Base-by-base conservation (phyloP, 805 yeast species). In the Zygosaccharomyces siamensis region DNA sequence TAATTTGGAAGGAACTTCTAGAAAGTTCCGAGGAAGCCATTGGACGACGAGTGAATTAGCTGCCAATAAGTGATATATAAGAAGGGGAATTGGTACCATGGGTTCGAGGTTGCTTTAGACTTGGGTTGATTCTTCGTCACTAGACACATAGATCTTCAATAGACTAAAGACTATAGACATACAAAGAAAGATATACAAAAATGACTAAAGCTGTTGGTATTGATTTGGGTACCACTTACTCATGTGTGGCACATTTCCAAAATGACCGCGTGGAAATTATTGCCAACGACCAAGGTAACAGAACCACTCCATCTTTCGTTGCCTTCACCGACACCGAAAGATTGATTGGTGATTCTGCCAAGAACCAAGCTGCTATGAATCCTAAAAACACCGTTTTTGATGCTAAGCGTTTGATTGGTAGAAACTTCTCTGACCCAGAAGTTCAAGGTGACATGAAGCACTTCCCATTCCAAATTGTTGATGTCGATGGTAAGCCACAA, bases 241-340 rank as follows among this genome's bases (percentile, higher is more conserved):
- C 97, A 10, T 90, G 97, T 81, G 98, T 92, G 54, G 98, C 96
- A 64, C 89, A 80, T 71, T 82, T 79, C 70, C 70, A 84, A 44
- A 85, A 86, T 62, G 95, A 87, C 67, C 78, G 95, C 63, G 97
- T 90, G 52, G 97, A 92, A 67, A 90, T 90, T 66, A 82, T 90
- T 64, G 97, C 97, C 63, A 90, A 90, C 68, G 97, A 90, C 72
- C 97, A 92, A 76, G 98, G 98, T 78, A 90, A 92, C 80, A 86
- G 97, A 78, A 92, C 96, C 54, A 90, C 97, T 16, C 97, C 97
- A 32, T 89, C 97, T 31, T 90, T 86, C 69, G 97, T 92, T 54
- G 97, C 96, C 45, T 90, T 90, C 81, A 89, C 96, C 27, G 97
- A 89, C 67, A 79, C 90, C 36, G 98, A 92, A 76, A 85, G 97